Evolutionary conservation across 2,329 filamentous ascomycete genomes (phyloP), one percentile per base, ranked within the genome.

Genomic region (Pseudocercospora vitis): DNA sequence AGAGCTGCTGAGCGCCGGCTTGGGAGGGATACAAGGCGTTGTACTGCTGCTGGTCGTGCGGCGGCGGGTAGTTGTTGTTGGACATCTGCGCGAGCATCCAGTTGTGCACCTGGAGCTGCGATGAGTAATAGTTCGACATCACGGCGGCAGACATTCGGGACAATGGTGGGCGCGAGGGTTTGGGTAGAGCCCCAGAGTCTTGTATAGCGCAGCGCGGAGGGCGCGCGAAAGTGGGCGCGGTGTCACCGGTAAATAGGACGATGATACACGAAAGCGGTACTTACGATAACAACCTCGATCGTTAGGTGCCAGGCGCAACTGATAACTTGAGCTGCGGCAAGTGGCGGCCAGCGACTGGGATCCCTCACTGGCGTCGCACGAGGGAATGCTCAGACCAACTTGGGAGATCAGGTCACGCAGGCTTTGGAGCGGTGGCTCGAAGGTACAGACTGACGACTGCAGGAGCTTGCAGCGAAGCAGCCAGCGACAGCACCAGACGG

Each of bases 1-100:
- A 53, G 46, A 66, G 53, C 48, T 67, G 66, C 52, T 69, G 68
- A 9, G 67, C 61, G 31, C 63, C 65, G 44, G 62, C 54, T 12
- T 61, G 56, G 12, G 66, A 50, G 7, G 68, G 61, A 51, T 71
- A 71, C 37, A 70, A 52, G 19, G 59, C 56, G 52, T 63, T 66
- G 64, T 71, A 70, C 48, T 70, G 68, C 55, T 68, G 66, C 52
- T 69, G 63, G 56, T 63, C 61, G 12, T 66, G 68, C 35, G 67
- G 67, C 40, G 69, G 68, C 21, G 69, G 69, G 48, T 65, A 62
- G 35, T 68, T 65, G 54, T 70, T 69, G 54, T 67, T 65, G 39
- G 68, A 67, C 70, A 72, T 72, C 52, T 64, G 62, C 54, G 61
- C 65, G 51, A 66, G 65, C 66, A 67, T 68, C 65, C 66, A 68